These are phyloP conservation scores for Yamadazyma oceani DNA, from an alignment of 1,139 yeast species.

Conservation along the genomic window DNA sequence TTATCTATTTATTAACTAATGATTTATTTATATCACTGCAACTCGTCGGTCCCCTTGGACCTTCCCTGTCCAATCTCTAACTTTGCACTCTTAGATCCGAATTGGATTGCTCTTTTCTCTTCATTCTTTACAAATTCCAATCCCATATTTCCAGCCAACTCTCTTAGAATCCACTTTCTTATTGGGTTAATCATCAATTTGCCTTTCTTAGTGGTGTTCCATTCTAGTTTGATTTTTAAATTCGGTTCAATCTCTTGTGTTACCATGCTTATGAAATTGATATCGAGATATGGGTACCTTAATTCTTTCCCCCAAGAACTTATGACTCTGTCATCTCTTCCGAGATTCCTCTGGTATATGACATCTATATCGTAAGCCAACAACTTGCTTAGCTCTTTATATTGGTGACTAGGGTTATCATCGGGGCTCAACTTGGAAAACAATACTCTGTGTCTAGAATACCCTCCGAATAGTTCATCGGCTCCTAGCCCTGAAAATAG, in stretches of 20 bases:
- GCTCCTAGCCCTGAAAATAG: constrained; percentile 95
- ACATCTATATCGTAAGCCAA: constrained; percentile 68
- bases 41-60: constrained; percentile 59
- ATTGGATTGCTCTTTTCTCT: constrained; percentile 93
- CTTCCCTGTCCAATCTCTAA: constrained; percentile 74
- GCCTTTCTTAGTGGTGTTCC: constrained; percentile 33
- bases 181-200: constrained; percentile 27
- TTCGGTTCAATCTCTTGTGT: constrained; percentile 49
- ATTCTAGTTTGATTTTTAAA: constrained; percentile 43
- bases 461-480: constrained; percentile 93
- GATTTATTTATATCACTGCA: too few relatives aligned
- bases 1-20: constrained; percentile 8
- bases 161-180: constrained; percentile 65
- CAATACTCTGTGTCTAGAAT: constrained; percentile 68
- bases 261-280: constrained; percentile 55
- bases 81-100: constrained; percentile 94
- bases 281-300: constrained; percentile 85
- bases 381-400: constrained; percentile 41
- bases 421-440: constrained; percentile 32
- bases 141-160: constrained; percentile 54
- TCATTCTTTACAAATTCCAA: constrained; percentile 64
- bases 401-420: constrained; percentile 20
- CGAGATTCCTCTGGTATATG: constrained; percentile 76
- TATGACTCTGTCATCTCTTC: constrained; percentile 88
- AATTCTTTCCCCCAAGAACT: constrained; percentile 87